Evolutionary conservation across 2,329 filamentous ascomycete genomes (phyloP), one percentile per base, ranked within the genome.

Genomic region (Ceratocystiopsis sp.): DNA sequence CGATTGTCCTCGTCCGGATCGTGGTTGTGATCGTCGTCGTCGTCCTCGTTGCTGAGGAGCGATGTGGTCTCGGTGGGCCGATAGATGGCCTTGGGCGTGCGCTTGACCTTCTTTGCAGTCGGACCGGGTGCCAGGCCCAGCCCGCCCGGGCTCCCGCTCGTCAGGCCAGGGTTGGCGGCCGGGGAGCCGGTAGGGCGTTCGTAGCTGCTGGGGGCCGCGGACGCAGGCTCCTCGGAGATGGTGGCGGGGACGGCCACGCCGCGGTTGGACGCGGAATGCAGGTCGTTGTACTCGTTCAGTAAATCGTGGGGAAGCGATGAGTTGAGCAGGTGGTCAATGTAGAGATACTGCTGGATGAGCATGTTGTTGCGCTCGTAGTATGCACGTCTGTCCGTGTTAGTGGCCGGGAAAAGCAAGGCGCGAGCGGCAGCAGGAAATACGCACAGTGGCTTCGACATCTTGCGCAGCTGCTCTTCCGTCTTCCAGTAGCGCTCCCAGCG

Each of bases 351-450:
- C 58, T 91, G 83, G 46, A 96, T 77, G 37, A 95, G 68, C 51
- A 79, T 78, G 61, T 96, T 96, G 56, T 79, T 89, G 37, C 84
- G 76, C 65, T 93, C 80, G 56, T 96, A 93, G 63, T 94, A 95
- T 54, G 79, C 57, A 39, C 86, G 81, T 21, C 19, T 21, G 19
- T 21, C 7, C 19, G 19, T 21, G 19, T 21, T 21, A 21, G 19
- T 21, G 19, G 19, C 19, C 4, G 19, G 19, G 19, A 7, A 21
- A 21, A 21, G 19, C 19, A 7, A 21, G 19, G 19, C 7, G 19
- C 19, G 19, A 21, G 19, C 19, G 19, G 19, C 19, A 21, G 19
- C 19, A 21, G 19, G 7, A 21, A 21, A 21, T 4, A 21, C 19
- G 25, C 25, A 11, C 72, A 93, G 60, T n/a, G 76, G 69, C 57